A percentile compares a stretch with the other conserved stretches of the same genome.
Conservation (phyloP, 345 rosid genomes). For the Brassica rapa region DNA sequence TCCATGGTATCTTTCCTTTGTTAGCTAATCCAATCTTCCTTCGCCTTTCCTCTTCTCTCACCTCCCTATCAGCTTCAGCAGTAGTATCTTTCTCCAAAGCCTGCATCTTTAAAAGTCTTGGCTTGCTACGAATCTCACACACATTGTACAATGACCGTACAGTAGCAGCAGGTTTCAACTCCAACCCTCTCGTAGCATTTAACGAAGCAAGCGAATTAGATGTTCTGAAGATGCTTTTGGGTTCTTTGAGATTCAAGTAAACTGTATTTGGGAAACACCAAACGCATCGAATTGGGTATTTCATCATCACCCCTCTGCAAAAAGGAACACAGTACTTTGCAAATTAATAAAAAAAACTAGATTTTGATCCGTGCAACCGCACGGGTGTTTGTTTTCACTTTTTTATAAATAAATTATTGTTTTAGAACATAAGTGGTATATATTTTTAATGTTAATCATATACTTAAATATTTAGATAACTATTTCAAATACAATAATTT, state of each 20-base stretch:
- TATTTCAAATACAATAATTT: no score
- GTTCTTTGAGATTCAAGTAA: conserved; percentile 32
- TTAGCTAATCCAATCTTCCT: conserved; percentile 69
- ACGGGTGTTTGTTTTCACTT: no score
- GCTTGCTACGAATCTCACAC: conserved; percentile 20
- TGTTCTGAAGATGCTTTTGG: conserved; percentile 12
- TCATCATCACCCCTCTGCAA: conserved; percentile 30
- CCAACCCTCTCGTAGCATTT: conserved; percentile 38
- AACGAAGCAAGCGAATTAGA: conserved; percentile 22
- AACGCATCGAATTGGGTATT: conserved; percentile 32
- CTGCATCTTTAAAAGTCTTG: conserved; percentile 23
- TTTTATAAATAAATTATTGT: no score
- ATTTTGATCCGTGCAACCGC: no score
- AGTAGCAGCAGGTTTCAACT: conserved; percentile 34
- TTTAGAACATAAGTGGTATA: no score
- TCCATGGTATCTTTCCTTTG: conserved; percentile 87
- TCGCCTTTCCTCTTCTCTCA: conserved; percentile 53
- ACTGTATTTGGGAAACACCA: conserved; percentile 31
- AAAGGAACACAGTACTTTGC: neutral
- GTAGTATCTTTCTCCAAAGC: conserved; percentile 31
- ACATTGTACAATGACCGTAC: conserved; percentile 19
- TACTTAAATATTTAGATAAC: no score
- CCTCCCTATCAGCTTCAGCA: conserved; percentile 19
- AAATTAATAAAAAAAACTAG: no score
- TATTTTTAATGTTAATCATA: no score